Conservation (phyloP, 179 eudicot genomes). For the Beta lomatogona region DNA sequence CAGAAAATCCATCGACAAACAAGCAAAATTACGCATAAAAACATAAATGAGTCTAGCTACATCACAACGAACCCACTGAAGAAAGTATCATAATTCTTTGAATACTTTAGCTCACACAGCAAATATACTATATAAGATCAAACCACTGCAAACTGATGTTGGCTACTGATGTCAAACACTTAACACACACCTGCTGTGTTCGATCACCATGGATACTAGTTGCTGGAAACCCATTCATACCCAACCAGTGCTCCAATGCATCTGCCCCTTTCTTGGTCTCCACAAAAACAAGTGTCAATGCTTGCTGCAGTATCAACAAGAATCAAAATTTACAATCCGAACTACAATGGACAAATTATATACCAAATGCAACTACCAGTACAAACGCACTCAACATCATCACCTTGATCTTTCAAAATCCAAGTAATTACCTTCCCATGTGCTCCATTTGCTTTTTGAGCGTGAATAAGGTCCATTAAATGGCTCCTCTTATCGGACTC, state of each 20-base stretch:
- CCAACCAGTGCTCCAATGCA: slow-evolving; percentile 84
- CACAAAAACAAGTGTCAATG: slow-evolving; percentile 90
- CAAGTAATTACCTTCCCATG: slow-evolving; percentile 65
- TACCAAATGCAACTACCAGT: neutral
- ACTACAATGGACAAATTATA: neutral
- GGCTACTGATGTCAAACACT: neutral
- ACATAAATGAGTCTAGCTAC: neutral
- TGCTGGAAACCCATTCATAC: slow-evolving; percentile 86
- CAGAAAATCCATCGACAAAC: neutral
- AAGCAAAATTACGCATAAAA: neutral
- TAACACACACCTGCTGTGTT: slow-evolving; percentile 62
- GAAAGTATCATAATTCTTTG: neutral
- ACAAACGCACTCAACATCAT: neutral
- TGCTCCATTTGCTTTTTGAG: slow-evolving; percentile 77
- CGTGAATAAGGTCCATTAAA: slow-evolving; percentile 95
- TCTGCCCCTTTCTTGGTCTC: slow-evolving; percentile 99
- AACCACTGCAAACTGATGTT: neutral
- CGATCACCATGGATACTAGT: slow-evolving; percentile 96
- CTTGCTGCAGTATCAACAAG: slow-evolving; percentile 56
- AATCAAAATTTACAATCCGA: neutral
- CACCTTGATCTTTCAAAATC: neutral
- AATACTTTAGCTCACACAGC: neutral
- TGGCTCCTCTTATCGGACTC: slow-evolving; percentile 95
- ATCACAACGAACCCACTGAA: neutral
- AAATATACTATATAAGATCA: neutral